These are phyloP conservation scores for Lentinula raphanica DNA, from an alignment of 768 basidiomycete genomes.

Conservation along the genomic window DNA sequence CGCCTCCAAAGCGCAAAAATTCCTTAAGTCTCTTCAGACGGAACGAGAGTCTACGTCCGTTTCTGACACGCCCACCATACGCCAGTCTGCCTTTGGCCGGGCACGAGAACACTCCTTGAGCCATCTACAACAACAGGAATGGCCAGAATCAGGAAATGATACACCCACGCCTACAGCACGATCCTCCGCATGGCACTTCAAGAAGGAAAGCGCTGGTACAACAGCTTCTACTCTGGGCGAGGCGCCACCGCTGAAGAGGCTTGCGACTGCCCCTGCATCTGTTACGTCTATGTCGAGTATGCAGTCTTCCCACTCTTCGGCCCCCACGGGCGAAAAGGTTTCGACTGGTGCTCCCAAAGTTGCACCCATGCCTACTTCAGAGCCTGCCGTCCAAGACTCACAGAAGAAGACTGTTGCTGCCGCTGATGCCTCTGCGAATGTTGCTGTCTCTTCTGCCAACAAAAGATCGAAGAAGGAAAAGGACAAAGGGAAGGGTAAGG, in stretches of 20 bases:
- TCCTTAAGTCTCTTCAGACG: not conserved
- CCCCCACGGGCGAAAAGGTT: not conserved
- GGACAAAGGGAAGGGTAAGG: not conserved
- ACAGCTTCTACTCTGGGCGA: not conserved
- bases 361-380: not conserved
- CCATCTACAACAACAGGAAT: constrained; percentile 1
- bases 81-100: constrained; percentile 2
- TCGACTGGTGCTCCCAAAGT: not conserved
- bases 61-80: constrained; percentile 6
- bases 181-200: not conserved
- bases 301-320: not conserved
- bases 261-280: constrained; percentile 1
- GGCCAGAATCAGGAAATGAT: constrained; percentile 4
- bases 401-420: not conserved
- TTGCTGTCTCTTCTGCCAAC: not conserved
- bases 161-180: constrained; percentile 6
- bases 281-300: not conserved
- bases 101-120: not conserved
- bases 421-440: not conserved
- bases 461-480: constrained; percentile 3
- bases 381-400: not conserved
- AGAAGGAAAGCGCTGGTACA: not conserved
- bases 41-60: not conserved
- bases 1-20: not conserved
- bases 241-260: constrained; percentile 5